phyloP scores from a whole-genome alignment of 495 filamentous ascomycete genomes.

The Penicillium bovifimosum region DNA sequence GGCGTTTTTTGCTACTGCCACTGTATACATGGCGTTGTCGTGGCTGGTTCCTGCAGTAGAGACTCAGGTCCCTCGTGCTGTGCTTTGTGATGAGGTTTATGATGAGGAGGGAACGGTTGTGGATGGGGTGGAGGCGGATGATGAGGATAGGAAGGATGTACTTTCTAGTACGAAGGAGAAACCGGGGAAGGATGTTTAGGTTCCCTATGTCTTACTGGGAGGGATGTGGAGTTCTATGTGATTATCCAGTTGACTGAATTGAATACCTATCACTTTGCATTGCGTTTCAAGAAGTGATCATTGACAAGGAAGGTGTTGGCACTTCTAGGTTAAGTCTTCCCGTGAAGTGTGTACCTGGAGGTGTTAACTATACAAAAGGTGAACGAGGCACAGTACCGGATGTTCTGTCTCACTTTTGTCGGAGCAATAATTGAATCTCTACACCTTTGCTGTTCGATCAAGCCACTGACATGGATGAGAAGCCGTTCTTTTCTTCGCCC shows the following conservation, averaged over 20 bases:
- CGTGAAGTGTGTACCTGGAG: too few species aligned
- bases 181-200: background rate
- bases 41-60: conserved; percentile 32
- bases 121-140: conserved; percentile 25
- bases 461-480: conserved; percentile 1
- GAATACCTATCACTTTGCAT: too few species aligned
- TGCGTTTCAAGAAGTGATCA: too few species aligned
- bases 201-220: background rate
- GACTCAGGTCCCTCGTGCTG: conserved; percentile 34
- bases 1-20: conserved; percentile 44
- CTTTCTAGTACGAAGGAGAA: background rate
- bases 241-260: too few species aligned
- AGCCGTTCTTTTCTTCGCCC: background rate
- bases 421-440: too few species aligned
- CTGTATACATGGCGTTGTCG: conserved; percentile 42
- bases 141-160: conserved; percentile 6
- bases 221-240: too few species aligned
- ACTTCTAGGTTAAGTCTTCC: too few species aligned
- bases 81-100: conserved; percentile 49
- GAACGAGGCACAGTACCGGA: too few species aligned
- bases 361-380: too few species aligned
- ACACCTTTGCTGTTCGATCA: too few species aligned
- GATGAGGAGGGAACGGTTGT: conserved; percentile 27
- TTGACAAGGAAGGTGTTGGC: too few species aligned
- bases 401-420: too few species aligned